Conservation (phyloP, 2,329 filamentous ascomycete genomes). For the Colletotrichum filicis region DNA sequence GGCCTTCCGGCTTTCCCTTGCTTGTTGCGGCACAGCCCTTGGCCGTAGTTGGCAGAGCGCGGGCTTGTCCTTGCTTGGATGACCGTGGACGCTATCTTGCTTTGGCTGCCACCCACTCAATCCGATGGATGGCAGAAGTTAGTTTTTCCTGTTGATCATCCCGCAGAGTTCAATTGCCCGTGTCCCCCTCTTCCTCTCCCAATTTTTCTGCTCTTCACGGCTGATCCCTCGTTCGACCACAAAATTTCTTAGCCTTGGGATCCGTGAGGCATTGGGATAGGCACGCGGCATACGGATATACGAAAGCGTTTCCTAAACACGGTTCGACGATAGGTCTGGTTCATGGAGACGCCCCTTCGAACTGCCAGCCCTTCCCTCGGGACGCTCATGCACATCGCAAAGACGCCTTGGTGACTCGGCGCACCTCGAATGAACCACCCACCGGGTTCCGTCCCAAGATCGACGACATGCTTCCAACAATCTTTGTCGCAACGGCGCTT, state of each 20-base stretch:
- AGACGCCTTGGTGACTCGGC: constrained; percentile 30
- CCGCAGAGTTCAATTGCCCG: constrained; percentile 18
- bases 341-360: constrained; percentile 20
- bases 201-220: constrained; percentile 1
- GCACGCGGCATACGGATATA: background rate
- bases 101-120: constrained; percentile 21
- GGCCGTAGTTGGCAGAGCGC: constrained; percentile 8
- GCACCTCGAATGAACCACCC: constrained; percentile 26
- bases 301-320: constrained; percentile 1
- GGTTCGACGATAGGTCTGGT: constrained; percentile 14
- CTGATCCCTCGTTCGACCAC: constrained; percentile 1
- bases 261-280: background rate
- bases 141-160: constrained; percentile 28
- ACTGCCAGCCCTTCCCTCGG: constrained; percentile 18
- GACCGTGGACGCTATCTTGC: constrained; percentile 24
- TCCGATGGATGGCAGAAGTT: constrained; percentile 23
- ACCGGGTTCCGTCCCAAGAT: background rate
- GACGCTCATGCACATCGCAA: constrained; percentile 29
- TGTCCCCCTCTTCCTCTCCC: constrained; percentile 4
- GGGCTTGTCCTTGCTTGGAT: constrained; percentile 24
- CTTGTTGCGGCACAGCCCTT: constrained; percentile 34
- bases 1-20: constrained; percentile 33
- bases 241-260: background rate
- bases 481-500: constrained; percentile 27
- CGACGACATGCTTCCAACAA: constrained; percentile 27